Base-by-base conservation (phyloP, 2,329 filamentous ascomycete genomes). In the Penicillium sp. region DNA sequence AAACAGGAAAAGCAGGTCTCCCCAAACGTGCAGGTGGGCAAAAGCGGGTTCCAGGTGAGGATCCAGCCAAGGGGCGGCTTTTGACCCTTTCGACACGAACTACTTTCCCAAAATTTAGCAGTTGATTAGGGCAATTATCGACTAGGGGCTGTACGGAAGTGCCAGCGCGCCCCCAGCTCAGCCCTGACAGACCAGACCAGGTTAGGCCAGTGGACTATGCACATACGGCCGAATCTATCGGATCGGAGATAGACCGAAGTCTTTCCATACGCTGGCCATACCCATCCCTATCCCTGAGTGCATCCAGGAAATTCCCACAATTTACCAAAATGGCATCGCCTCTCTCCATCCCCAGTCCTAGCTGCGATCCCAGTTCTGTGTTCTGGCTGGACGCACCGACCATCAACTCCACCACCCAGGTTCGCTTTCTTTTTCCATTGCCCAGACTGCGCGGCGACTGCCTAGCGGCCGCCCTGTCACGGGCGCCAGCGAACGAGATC, bases 191-290 rank as follows among this genome's bases (percentile, higher is more conserved):
- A 24, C 24, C 39, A 18, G 29, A 20, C 39, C 26, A 20, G 13
- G 13, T 42, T 42, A n/a, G 39, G 47, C 18, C 43, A 46, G 30
- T 46, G 43, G 21, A 46, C 29, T 21, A 13, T 7, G 13, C 40
- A n/a, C n/a, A 13, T 46, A 48, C 54, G 54, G 51, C 44, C 54
- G 54, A 54, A 49, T 39, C 20, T 29, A 40, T 23, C 34, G 29
- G 23, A 13, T 24, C 36, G 36, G 32, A 42, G 20, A n/a, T 29
- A 29, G 20, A 18, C 34, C 23, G 29, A 44, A 26, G n/a, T n/a
- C n/a, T n/a, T n/a, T 37, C 17, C 7, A 30, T 33, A 32, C 17
- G 8, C 9, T 18, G 23, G 24, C 37, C 37, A 29, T 41, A 10
- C 24, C 37, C n/a, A 34, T 17, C 4, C 10, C 5, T 6, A 39